Evolutionary conservation across 176 grass and related monocot species (phyloP).

Genomic region (Aegilops umbellulata): DNA sequence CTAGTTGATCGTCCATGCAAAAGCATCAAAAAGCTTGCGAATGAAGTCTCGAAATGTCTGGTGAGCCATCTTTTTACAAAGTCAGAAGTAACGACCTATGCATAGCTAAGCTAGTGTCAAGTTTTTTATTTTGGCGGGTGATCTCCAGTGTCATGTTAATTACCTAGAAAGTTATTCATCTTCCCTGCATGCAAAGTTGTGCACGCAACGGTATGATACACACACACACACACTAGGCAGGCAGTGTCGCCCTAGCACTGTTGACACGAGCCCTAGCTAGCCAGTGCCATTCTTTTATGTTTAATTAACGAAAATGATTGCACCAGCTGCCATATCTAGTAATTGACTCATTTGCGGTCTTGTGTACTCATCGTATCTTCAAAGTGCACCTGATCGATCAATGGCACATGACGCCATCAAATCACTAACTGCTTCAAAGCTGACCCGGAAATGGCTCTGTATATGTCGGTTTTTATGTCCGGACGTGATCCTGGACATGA

Average conservation of each 20-base stretch:
- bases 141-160: background rate
- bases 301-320: background rate
- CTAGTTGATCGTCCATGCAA: too few species aligned
- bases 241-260: background rate
- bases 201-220: background rate
- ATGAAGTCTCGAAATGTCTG: conserved; percentile 33
- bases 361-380: background rate
- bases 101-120: background rate
- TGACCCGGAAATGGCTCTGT: too few species aligned
- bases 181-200: background rate
- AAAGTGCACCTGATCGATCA: background rate
- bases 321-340: background rate
- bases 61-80: conserved; percentile 11
- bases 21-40: background rate
- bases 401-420: background rate
- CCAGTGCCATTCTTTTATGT: conserved; percentile 18
- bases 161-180: background rate
- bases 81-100: background rate
- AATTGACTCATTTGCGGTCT: conserved; percentile 1
- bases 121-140: background rate
- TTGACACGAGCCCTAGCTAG: background rate
- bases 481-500: too few species aligned
- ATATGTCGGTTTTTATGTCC: too few species aligned
- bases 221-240: background rate
- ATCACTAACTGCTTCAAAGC: background rate